Evolutionary conservation across 805 yeast genomes (phyloP).

Genomic region (Sugiyamaella mastotermitis): DNA sequence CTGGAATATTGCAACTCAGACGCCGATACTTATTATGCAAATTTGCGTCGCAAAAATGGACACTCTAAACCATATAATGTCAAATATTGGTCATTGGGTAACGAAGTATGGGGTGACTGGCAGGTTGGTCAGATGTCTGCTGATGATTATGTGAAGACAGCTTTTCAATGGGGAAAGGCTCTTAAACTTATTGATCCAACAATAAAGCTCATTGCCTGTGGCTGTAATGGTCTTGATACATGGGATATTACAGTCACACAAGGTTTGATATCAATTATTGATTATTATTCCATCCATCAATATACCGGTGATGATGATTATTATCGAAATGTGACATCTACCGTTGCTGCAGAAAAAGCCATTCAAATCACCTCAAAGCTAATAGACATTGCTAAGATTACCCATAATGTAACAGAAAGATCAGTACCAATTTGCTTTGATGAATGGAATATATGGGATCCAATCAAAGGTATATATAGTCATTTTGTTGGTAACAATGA

Average conservation of each 20-base stretch:
- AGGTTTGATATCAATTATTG: conserved; percentile 25
- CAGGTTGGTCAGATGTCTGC: conserved; percentile 30
- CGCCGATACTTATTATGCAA: conserved; percentile 32
- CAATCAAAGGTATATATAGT: conserved; percentile 7
- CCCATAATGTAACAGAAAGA: conserved; percentile 11
- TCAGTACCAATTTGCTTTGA: conserved; percentile 30
- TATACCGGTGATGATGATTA: conserved; percentile 27
- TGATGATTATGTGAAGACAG: conserved; percentile 29
- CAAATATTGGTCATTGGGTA: conserved; percentile 35
- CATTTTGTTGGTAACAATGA: neutral
- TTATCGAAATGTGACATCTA: conserved; percentile 27
- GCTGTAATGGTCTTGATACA: conserved; percentile 27
- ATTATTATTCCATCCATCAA: conserved; percentile 31
- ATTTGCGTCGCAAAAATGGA: conserved; percentile 31
- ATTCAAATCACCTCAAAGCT: conserved; percentile 28
- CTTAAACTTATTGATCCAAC: conserved; percentile 29
- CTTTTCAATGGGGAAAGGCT: conserved; percentile 34
- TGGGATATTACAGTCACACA: conserved; percentile 31
- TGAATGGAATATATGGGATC: conserved; percentile 37
- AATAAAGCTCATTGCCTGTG: conserved; percentile 29
- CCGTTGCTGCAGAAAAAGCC: conserved; percentile 32
- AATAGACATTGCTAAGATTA: conserved; percentile 28
- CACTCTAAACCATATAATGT: conserved; percentile 32
- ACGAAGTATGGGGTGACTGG: conserved; percentile 35
- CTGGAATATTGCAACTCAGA: conserved; percentile 32